Evolutionary conservation across 1,284 basidiomycete species (phyloP), one percentile per base, ranked within the genome.

Genomic region (Athelia psychrophila): DNA sequence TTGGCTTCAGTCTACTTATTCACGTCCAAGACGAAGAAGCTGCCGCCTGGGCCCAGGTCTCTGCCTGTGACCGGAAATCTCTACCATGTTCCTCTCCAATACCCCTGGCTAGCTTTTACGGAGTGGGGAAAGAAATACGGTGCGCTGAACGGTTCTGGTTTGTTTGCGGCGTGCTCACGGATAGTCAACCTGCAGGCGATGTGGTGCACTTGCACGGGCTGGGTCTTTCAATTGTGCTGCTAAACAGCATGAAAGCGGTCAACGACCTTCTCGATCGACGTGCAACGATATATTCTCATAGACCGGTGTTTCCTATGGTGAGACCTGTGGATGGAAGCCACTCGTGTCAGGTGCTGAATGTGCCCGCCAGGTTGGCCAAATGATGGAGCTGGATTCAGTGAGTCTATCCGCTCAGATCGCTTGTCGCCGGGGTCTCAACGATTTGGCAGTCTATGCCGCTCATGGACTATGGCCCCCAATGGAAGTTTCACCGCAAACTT

Each of bases 51-150:
- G 19, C 77, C 76, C 3, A 65, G 54, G 49, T 65, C 66, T 19
- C 61, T 61, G 33, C 75, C 75, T 3, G 38, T 78, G n/a, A 63
- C 77, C 22, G 76, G 71, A 18, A 78, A 76, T 55, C 54, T 74
- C 2, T 58, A 77, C 6, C 70, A 77, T 52, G 70, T 77, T 64
- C 75, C 75, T 16, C 58, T 61, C 5, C 56, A 56, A 5, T 60
- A 69, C 15, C 63, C 69, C 40, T 78, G 75, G 76, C 51, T 68
- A 15, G 68, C 67, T 4, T 77, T 72, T 49, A 58, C 65, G n/a
- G 57, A 70, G 16, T 78, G 75, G 75, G 70, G 67, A 1, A 56
- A 68, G 15, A 66, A 65, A 65, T 77, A 67, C 57, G 74, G 76
- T 76, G n/a, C n/a, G n/a, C n/a, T n/a, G n/a, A n/a, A n/a, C n/a